These are phyloP conservation scores for Amanita pallidorosea DNA, from an alignment of 768 basidiomycete species.

Conservation along the genomic window DNA sequence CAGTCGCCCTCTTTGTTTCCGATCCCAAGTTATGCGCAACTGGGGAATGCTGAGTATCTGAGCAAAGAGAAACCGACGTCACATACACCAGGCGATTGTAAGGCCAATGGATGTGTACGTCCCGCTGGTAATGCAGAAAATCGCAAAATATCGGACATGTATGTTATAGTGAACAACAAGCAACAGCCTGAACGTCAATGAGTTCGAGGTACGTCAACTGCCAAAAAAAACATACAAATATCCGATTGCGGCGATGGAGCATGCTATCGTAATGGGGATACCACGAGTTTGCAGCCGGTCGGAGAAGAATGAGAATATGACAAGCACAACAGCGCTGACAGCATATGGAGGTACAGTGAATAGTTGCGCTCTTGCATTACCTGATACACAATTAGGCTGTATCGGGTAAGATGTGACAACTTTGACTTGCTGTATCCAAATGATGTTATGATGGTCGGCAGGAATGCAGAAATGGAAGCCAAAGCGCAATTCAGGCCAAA, in stretches of 20 bases:
- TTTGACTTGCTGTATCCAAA: constrained; percentile 54
- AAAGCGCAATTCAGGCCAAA: constrained; percentile 70
- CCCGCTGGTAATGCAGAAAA: constrained; percentile 66
- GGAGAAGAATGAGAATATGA: constrained; percentile 46
- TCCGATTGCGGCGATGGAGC: constrained; percentile 41
- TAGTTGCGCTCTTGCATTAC: constrained; percentile 55
- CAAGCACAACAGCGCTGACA: constrained; percentile 54
- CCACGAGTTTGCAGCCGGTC: constrained; percentile 57
- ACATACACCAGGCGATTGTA: constrained; percentile 69
- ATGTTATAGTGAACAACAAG: constrained; percentile 40
- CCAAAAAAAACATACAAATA: constrained; percentile 38
- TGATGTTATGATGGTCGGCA: constrained; percentile 72
- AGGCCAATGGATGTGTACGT: constrained; percentile 71
- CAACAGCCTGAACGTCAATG: constrained; percentile 32
- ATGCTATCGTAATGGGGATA: constrained; percentile 32
- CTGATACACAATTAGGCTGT: constrained; percentile 20
- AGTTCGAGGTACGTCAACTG: neutral
- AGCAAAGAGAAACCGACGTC: neutral
- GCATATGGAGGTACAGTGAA: constrained; percentile 79
- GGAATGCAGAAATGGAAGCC: constrained; percentile 73
- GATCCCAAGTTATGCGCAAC: constrained; percentile 70
- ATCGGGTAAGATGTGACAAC: neutral
- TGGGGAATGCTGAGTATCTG: constrained; percentile 13
- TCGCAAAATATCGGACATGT: constrained; percentile 67
- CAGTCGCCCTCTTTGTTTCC: constrained; percentile 67